Base-by-base conservation (phyloP, 2,329 filamentous ascomycete species). In the Penicillium sp. region DNA sequence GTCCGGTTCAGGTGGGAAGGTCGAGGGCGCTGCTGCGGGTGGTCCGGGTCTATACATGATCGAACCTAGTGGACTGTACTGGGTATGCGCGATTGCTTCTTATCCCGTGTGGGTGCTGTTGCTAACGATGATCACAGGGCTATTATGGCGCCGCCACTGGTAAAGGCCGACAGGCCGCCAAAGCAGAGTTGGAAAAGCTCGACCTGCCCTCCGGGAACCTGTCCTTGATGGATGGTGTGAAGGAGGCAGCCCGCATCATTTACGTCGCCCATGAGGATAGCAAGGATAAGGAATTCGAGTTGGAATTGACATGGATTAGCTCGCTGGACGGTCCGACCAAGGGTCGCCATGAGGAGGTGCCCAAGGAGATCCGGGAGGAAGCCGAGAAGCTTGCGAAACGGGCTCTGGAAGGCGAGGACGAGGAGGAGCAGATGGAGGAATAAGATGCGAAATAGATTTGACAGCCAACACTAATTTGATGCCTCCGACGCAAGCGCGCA, bases 291-390 rank as follows among this genome's bases (percentile, higher is more conserved):
- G 92, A 96, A 51, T 98, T 96, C 60, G 92, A 98, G 79, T 75
- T 98, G 43, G 92, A 98, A 73, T 93, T 98, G 88, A 94, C 86
- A 42, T 98, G 92, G 92, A 85, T 96, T 65, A 95, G 88, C 67
- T 79, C 76, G 36, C 68, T 80, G 32, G 79, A 85, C 50, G 90
- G 89, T 4, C 88, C 89, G 23, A 96, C 89, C 47, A 90, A 93
- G 72, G 92, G 92, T 47, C 80, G 82, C 56, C 92, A 98, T 62
- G 77, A 90, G 67, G 87, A 94, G 68, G 92, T 98, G 41, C 92
- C 92, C 40, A 89, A 86, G 73, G 84, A 88, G 51, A 68, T 98
- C 56, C 73, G 82, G 41, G 88, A 95, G 64, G 90, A 96, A 72
- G 92, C 92, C 10, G 87, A 95, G 75, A 82, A 80, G 65, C 77